Evolutionary conservation across 192 early-diverging fungal species (phyloP), one percentile per base, ranked within the genome.

Genomic region (Thamnidium elegans): DNA sequence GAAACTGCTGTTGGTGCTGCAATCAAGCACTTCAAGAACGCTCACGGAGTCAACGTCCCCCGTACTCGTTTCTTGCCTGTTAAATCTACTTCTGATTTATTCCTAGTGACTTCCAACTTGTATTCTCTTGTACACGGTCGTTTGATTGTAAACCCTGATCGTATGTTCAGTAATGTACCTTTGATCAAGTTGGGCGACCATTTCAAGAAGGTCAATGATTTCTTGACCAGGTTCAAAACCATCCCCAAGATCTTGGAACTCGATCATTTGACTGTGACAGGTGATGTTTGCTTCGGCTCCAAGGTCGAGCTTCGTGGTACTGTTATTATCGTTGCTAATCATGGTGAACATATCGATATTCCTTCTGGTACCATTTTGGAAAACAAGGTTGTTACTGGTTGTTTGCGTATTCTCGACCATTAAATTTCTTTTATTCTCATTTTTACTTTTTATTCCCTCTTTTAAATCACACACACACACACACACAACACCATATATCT

Each of bases 1-100:
- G 97, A 99, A 80, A 99, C 97, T 20, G 97, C 97, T 44, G 97
- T 99, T 30, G 97, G 97, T 77, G 97, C 97, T 7, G 95, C 90
- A 53, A 99, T 99, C 82, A 97, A 98, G 82, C 94, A 98, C 79
- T 99, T 99, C 73, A 79, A 88, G 30, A 88, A 87, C 36, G 91
- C 93, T 8, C 93, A 94, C 61, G 97, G 97, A 62, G 84, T 99
- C 77, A 99, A 99, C 65, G 97, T 99, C 13, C 95, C 95, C 9
- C 90, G 97, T 62, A 88, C 78, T 70, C 92, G 97, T 63, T 99
- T 99, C 86, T 81, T 99, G 79, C 97, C 97, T 36, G 97, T 99
- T 63, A 99, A 99, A 77, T 94, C 92, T 59, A 96, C 94, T 3
- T 95, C 93, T 20, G 97, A 99, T 72, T 76, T 99, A 65, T 97